Percentiles rank a stretch among this genome's conserved stretches.
Conservation (phyloP, 371 early-diverging fungal genomes). For the Mucor lusitanicus region DNA sequence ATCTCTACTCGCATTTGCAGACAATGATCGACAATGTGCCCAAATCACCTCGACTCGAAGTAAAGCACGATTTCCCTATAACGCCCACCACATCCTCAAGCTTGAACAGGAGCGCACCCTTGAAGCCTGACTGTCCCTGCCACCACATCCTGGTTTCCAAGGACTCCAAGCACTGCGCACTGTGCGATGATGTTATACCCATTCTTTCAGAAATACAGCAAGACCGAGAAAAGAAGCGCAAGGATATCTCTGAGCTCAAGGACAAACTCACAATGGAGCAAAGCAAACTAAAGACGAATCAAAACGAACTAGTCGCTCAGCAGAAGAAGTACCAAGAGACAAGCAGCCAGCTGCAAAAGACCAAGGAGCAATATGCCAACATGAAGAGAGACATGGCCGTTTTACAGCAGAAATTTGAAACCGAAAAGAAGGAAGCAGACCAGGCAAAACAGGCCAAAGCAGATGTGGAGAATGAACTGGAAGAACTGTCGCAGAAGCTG, state of each 20-base stretch:
- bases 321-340: slow-evolving; percentile 32
- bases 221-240: slow-evolving; percentile 29
- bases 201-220: slow-evolving; percentile 39
- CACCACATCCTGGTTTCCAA: slow-evolving; percentile 34
- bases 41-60: slow-evolving; percentile 16
- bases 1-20: slow-evolving; percentile 55
- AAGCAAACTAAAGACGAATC: slow-evolving; percentile 12
- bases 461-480: slow-evolving; percentile 83
- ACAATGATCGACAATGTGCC: slow-evolving; percentile 54
- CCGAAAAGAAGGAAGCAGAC: slow-evolving; percentile 76
- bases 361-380: slow-evolving; percentile 31
- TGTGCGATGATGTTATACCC: slow-evolving; percentile 53
- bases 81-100: slow-evolving; percentile 11
- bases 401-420: slow-evolving; percentile 56
- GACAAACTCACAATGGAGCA: slow-evolving; percentile 25
- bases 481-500: slow-evolving; percentile 79
- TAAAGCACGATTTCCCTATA: background rate
- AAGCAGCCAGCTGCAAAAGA: slow-evolving; percentile 31
- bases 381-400: slow-evolving; percentile 44
- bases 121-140: slow-evolving; percentile 38
- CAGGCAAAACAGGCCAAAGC: slow-evolving; percentile 79
- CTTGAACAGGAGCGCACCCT: background rate
- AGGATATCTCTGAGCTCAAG: slow-evolving; percentile 34
- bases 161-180: slow-evolving; percentile 38
- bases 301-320: slow-evolving; percentile 26